Evolutionary conservation across 2,329 filamentous ascomycete species (phyloP), one percentile per base, ranked within the genome.

Genomic region (Exophiala xenobiotica): DNA sequence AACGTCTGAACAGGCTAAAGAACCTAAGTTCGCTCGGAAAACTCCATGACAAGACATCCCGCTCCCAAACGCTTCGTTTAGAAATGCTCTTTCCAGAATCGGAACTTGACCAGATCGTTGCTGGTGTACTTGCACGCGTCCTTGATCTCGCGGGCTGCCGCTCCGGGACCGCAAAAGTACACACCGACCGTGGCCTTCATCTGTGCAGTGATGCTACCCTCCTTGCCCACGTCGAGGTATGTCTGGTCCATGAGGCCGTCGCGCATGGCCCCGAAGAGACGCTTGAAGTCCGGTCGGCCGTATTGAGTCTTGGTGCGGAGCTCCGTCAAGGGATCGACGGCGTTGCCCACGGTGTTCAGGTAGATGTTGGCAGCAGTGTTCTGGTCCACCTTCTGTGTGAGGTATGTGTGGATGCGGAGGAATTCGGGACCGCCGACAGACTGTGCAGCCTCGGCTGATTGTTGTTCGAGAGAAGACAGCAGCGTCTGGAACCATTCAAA

Each of bases 401-500:
- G 86, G 67, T 96, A 99, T 1, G 91, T 97, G 75, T 99, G 93
- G 61, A 99, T 99, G 69, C 91, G 90, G 64, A 99, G 77, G 80
- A 99, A 99, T 65, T 97, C 90, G 0, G 70, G 68, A 11, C 67
- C 68, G 2, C 69, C 70, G 14, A 70, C 66, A 42, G 80, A 74
- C 20, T 82, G 82, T 39, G 83, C 82, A 60, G 82, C 82, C 50
- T 84, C 85, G 24, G 83, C 81, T 43, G 87, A 91, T 68, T 99
- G 93, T 27, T 85, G 79, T 71, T 99, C 93, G 18, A 99, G 86
- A 0, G 89, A 95, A 0, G 88, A 88, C 12, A 99, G 81, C 1
- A 99, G 83, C 1, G 88, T 90, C 69, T 99, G 93, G 78, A 99
- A 97, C 93, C 93, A 99, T 73, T 97, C 93, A 65, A 99, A 99